Evolutionary conservation across 306 rosid genomes (phyloP).

Genomic region (Dalbergia cochinchinensis): DNA sequence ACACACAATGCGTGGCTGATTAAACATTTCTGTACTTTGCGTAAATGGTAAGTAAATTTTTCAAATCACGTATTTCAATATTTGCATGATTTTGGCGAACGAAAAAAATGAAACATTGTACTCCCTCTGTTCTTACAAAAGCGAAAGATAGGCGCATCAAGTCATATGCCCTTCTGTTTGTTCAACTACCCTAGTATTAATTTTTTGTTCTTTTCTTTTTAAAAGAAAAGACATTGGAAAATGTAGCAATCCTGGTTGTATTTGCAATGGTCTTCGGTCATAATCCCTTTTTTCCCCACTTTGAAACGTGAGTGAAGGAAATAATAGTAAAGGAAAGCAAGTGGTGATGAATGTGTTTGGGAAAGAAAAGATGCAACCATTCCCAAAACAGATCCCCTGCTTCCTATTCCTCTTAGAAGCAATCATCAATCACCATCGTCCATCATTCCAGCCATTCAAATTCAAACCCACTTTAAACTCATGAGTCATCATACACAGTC

Average conservation of each 20-base stretch:
- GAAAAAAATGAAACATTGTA: neutral
- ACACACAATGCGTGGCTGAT: neutral
- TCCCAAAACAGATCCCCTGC: slow-evolving; percentile 67
- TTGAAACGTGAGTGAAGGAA: slow-evolving; percentile 21
- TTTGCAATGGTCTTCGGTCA: slow-evolving; percentile 35
- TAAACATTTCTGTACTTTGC: neutral
- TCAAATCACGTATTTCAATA: neutral
- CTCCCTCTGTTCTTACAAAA: neutral
- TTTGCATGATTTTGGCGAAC: neutral
- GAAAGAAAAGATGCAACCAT: slow-evolving; percentile 47
- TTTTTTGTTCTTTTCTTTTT: neutral
- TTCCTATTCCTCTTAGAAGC: slow-evolving; percentile 45
- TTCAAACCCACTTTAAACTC: slow-evolving; percentile 53
- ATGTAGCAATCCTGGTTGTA: slow-evolving; percentile 19
- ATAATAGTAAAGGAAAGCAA: slow-evolving; percentile 26
- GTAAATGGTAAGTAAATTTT: neutral
- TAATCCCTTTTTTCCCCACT: neutral
- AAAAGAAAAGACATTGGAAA: slow-evolving; percentile 8
- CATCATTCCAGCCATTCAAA: slow-evolving; percentile 47
- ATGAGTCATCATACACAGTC: neutral
- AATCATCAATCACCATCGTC: slow-evolving; percentile 49
- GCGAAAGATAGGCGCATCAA: neutral
- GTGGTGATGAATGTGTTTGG: slow-evolving; percentile 39
- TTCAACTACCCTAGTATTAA: neutral
- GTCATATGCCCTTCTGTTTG: neutral